phyloP scores from a whole-genome alignment of 2,329 filamentous ascomycete genomes.

The Teratosphaeria zuluensis region DNA sequence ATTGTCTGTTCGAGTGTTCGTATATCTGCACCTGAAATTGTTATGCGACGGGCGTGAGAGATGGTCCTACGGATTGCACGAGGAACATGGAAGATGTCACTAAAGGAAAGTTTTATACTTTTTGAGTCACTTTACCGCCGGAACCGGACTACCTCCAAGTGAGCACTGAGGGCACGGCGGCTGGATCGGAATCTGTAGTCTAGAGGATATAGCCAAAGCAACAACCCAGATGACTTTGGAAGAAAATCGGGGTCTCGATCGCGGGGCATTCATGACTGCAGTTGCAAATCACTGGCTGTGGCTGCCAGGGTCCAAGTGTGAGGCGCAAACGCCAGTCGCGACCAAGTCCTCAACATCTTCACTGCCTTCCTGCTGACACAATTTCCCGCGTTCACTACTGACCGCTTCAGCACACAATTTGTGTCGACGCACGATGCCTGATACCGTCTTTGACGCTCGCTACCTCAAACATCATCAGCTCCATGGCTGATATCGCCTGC shows the following conservation, averaged over 20 bases:
- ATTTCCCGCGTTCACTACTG: background rate
- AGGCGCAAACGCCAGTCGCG: background rate
- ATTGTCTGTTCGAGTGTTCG: background rate
- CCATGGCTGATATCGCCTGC: slow-evolving; percentile 16
- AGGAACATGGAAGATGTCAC: background rate
- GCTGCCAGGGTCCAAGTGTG: background rate
- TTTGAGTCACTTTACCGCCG: background rate
- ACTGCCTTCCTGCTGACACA: background rate
- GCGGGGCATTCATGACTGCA: background rate
- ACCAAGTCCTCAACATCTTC: background rate
- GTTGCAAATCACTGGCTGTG: background rate
- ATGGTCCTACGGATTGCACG: background rate
- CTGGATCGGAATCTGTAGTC: background rate
- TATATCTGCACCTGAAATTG: background rate
- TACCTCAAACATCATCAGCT: background rate
- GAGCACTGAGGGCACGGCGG: background rate
- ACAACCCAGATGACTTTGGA: background rate
- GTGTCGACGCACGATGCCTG: background rate
- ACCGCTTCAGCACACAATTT: background rate
- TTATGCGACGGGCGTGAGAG: background rate
- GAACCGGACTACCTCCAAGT: background rate
- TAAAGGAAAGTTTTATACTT: background rate
- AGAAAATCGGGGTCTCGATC: background rate
- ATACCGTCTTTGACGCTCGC: background rate
- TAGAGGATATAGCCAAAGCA: background rate